These are phyloP conservation scores for Phytophthora citrophthora DNA, from an alignment of 352 stramenopile species.

Conservation along the genomic window DNA sequence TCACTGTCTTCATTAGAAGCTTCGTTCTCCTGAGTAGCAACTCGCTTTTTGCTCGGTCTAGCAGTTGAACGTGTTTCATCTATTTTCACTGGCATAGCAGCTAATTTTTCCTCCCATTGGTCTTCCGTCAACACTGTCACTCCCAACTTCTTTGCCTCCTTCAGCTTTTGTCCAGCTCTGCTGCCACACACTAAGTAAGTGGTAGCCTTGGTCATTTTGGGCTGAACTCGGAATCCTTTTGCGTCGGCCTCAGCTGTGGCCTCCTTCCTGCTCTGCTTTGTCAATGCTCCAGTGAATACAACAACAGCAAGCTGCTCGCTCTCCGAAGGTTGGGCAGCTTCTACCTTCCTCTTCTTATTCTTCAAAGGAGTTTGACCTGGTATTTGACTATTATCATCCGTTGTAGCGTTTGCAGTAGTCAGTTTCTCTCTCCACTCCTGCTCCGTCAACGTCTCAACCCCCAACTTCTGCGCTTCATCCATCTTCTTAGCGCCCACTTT, in stretches of 20 bases:
- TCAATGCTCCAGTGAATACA: constrained; percentile 42
- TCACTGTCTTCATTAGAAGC: not conserved
- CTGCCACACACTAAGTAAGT: constrained; percentile 58
- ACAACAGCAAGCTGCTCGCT: constrained; percentile 15
- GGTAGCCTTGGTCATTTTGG: constrained; percentile 46
- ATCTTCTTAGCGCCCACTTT: constrained; percentile 63
- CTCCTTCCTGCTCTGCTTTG: constrained; percentile 49
- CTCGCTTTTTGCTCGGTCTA: constrained; percentile 18
- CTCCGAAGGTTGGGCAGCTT: not conserved
- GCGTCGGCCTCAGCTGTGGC: constrained; percentile 38
- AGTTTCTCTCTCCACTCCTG: constrained; percentile 47
- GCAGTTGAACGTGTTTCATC: not conserved
- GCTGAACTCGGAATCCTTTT: constrained; percentile 45
- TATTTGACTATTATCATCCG: not conserved
- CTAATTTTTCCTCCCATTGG: constrained; percentile 42
- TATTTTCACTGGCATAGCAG: not conserved
- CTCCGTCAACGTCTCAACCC: constrained; percentile 45
- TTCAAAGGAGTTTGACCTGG: not conserved
- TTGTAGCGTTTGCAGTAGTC: not conserved
- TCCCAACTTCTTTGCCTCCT: constrained; percentile 50
- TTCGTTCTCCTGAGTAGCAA: constrained; percentile 19
- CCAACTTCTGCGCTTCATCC: constrained; percentile 47
- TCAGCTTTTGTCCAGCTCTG: constrained; percentile 52
- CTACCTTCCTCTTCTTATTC: constrained; percentile 19
- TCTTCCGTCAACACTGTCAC: constrained; percentile 47